phyloP scores from a whole-genome alignment of 139 green algal genomes.

The Volvox africanus region DNA sequence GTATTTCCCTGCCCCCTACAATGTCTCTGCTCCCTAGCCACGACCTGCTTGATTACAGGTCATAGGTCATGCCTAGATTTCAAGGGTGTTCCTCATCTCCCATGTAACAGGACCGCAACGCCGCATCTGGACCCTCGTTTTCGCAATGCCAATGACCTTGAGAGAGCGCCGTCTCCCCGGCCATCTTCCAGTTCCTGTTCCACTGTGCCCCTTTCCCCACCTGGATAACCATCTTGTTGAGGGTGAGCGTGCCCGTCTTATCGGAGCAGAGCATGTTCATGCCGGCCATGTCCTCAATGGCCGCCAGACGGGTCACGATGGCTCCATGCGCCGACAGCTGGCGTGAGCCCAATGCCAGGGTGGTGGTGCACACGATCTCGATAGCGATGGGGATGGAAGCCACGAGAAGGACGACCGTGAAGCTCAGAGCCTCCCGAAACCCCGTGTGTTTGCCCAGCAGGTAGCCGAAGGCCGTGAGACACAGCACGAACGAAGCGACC shows the following conservation, averaged over 20 bases:
- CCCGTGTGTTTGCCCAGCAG: conserved; percentile 61
- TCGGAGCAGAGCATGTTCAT: conserved; percentile 95
- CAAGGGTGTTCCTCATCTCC: too few relatives aligned
- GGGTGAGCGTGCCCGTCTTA: conserved; percentile 91
- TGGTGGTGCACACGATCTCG: conserved; percentile 87
- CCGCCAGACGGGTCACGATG: conserved; percentile 86
- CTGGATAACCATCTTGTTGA: conserved; percentile 94
- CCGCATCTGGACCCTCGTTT: too few relatives aligned
- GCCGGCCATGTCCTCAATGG: conserved; percentile 92
- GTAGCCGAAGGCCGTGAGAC: conserved; percentile 75
- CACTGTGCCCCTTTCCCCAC: conserved; percentile 21
- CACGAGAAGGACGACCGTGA: conserved; percentile 88
- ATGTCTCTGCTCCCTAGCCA: too few relatives aligned
- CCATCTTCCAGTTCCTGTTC: too few relatives aligned
- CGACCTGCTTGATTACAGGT: too few relatives aligned
- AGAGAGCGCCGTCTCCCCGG: too few relatives aligned
- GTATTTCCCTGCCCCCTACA: too few relatives aligned
- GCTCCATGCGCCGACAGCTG: conserved; percentile 77
- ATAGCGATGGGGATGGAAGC: conserved; percentile 84
- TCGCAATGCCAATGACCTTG: too few relatives aligned
- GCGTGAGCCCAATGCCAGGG: conserved; percentile 84
- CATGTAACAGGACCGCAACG: too few relatives aligned
- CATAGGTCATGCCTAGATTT: too few relatives aligned
- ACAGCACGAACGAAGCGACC: conserved; percentile 76
- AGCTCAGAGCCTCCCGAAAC: conserved; percentile 75